A percentile compares a stretch with the other conserved stretches of the same genome.
These are phyloP conservation scores for Penicillium bialowiezense DNA, from an alignment of 495 filamentous ascomycete genomes.

Conservation along the genomic window DNA sequence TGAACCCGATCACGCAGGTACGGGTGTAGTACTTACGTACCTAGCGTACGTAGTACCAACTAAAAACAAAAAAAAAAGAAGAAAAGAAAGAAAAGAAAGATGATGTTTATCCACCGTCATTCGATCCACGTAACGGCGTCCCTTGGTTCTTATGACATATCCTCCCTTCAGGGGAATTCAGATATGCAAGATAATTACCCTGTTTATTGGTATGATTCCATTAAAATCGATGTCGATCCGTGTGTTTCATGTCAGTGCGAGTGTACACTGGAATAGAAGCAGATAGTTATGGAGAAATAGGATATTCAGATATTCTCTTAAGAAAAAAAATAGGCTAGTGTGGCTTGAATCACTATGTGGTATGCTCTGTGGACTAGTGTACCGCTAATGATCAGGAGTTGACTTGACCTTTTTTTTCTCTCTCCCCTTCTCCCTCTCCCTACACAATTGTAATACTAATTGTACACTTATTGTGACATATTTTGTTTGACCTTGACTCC, in stretches of 20 bases:
- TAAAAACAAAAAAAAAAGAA: no score
- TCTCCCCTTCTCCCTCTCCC: not conserved
- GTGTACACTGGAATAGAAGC: no score
- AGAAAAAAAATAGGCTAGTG: not conserved
- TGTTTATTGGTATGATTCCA: not conserved
- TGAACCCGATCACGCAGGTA: no score
- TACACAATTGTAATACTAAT: no score
- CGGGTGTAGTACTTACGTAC: no score
- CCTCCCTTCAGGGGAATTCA: slow-evolving; percentile 5
- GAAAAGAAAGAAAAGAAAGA: not conserved
- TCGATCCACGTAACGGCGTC: slow-evolving; percentile 1
- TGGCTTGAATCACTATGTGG: not conserved
- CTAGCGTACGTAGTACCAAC: no score
- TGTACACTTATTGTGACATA: not conserved
- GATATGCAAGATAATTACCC: not conserved
- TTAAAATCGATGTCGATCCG: not conserved
- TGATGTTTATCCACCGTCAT: slow-evolving; percentile 10
- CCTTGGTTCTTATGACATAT: slow-evolving; percentile 5
- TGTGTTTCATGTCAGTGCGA: no score
- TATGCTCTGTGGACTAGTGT: slow-evolving; percentile 12
- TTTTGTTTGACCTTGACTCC: slow-evolving; percentile 9
- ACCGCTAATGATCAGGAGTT: slow-evolving; percentile 12
- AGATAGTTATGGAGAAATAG: not conserved
- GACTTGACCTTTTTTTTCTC: slow-evolving; percentile 2
- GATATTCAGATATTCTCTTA: no score